Evolutionary conservation across 805 yeast genomes (phyloP), one percentile per base, ranked within the genome.

Genomic region (Lachancea waltii): DNA sequence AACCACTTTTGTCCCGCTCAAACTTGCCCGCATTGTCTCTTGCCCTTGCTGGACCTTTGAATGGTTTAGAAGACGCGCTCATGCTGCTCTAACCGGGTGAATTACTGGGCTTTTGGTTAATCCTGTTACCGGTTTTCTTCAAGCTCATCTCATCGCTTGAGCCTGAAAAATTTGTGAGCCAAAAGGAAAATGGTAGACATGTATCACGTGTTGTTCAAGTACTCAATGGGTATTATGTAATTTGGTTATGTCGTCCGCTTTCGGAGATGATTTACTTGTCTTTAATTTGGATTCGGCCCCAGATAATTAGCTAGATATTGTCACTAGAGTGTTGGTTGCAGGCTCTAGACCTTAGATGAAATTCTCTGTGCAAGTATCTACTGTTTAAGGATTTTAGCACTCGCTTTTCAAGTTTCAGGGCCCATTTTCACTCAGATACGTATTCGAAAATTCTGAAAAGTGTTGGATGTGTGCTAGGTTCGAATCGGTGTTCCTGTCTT

Each of bases 11-110:
- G 2, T 36, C 44, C 36, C 71, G 58, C 41, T 63, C 67, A 41
- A 50, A 67, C 32, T 56, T 62, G 9, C 40, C 34, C 24, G 50
- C 54, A 28, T 58, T 56, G 7, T 50, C 57, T 47, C 64, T 58
- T 10, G 46, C 53, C 14, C 50, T 39, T 5, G 31, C 15, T 13
- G 23, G 22, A 16, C 20, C 17, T 9, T 5, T 7, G 22, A n/a
- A 14, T 8, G 21, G 20, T 21, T 18, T 20, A n/a, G 20, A 7
- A 6, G 35, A 11, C 19, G 32, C 26, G 11, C 32, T 6, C 36
- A 32, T 25, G 18, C 26, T 19, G 22, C 7, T 17, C 10, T 11
- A 19, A 34, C n/a, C 22, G 6, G 7, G 14, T 17, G 7, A 11
- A 11, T 15, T 18, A 30, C 18, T 32, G 11, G 10, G n/a, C 20